These are phyloP conservation scores for Dysphania ambrosioides DNA, from an alignment of 148 eudicot genomes.

Conservation along the genomic window DNA sequence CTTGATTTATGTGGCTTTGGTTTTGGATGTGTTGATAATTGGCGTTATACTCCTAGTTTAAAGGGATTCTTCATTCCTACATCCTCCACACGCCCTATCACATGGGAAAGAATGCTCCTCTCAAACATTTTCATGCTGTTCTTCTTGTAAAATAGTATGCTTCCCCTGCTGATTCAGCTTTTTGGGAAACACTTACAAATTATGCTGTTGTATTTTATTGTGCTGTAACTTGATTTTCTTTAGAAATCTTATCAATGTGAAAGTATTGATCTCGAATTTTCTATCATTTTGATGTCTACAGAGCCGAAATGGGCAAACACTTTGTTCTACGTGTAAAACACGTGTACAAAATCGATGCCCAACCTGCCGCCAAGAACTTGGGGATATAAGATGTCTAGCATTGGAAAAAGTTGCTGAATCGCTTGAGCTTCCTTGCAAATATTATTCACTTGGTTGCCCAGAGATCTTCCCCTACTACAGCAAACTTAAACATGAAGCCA, in stretches of 20 bases:
- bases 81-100: neutral
- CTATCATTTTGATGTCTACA: constrained; percentile 29
- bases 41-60: neutral
- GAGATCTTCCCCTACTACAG: constrained; percentile 85
- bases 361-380: constrained; percentile 82
- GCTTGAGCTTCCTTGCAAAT: constrained; percentile 82
- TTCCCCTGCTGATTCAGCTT: neutral
- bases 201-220: neutral
- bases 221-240: neutral
- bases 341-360: constrained; percentile 83
- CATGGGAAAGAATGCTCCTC: neutral
- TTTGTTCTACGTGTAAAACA: constrained; percentile 79
- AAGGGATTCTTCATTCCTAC: neutral
- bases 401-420: constrained; percentile 86
- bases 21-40: neutral
- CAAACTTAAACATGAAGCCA: constrained; percentile 70
- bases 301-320: constrained; percentile 89
- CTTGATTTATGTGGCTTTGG: neutral
- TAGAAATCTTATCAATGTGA: neutral
- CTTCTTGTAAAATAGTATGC: neutral
- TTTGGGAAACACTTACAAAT: neutral
- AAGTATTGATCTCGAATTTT: neutral
- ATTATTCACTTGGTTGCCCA: constrained; percentile 64
- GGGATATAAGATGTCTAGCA: constrained; percentile 84
- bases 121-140: neutral